Evolutionary conservation across 805 yeast genomes (phyloP), one percentile per base, ranked within the genome.

Genomic region (Lipomyces mesembrius): DNA sequence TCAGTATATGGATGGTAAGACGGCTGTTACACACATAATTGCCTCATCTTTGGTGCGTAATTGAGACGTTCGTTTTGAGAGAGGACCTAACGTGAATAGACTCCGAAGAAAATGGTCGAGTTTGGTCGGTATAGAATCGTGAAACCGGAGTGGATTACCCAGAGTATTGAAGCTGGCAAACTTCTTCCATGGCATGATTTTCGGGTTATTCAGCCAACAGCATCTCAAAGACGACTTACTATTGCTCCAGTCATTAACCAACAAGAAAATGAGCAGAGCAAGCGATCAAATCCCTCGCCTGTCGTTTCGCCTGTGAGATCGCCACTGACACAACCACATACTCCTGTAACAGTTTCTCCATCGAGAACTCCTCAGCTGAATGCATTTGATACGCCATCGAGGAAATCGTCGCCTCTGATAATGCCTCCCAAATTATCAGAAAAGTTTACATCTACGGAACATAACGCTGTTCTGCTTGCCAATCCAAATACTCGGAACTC

Each of bases 1-100:
- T 27, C 89, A 88, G 68, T 87, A 85, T 77, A 77, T 94, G 54
- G 82, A 85, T 3, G 87, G 88, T 4, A 93, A 93, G 75, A 83
- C 89, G 2, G 81, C 83, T 11, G 95, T 88, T 0, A 90, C 98
- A 0, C 98, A 95, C 78, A 88, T 94, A 3, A 80, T 95, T 2
- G 96, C 97, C 7, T 86, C 88, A 4, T 59, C 61, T 17, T 51
- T 71, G 67, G 70, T 67, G 51, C 4, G 67, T 54, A 32, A 2
- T 25, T 37, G n/a, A 6, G 6, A 29, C 11, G 29, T 20, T 11
- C 8, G 6, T 32, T 11, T 27, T 32, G 11, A 56, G 25, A 17
- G 22, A n/a, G 8, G 17, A 20, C 9, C 62, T 63, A 29, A 63
- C 63, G 27, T 59, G 14, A 6, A 3, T 86, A 94, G 69, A 92